These are phyloP conservation scores for Dentipellis fragilis DNA, from an alignment of 768 basidiomycete genomes.

Conservation along the genomic window DNA sequence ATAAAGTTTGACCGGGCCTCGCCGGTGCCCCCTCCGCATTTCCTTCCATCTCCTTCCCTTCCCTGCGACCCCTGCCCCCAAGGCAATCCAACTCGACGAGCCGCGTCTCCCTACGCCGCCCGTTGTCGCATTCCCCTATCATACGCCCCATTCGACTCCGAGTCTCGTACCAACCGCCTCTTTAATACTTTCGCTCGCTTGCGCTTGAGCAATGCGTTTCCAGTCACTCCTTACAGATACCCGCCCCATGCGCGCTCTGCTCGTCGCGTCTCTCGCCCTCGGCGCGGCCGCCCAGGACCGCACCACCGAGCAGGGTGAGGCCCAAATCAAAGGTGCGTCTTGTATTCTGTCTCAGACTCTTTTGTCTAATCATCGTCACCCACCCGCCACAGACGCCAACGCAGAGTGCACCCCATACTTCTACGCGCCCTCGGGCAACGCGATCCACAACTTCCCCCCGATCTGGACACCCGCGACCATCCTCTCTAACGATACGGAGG, in stretches of 20 bases:
- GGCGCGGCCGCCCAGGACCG: conserved; percentile 5
- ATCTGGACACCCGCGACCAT: conserved; percentile 7
- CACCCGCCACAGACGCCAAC: conserved; percentile 5
- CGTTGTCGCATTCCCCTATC: too few relatives aligned
- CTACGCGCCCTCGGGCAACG: conserved; percentile 2
- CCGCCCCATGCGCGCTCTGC: neutral
- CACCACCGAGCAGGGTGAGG: conserved; percentile 9
- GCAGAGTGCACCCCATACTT: conserved; percentile 8
- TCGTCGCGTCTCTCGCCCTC: neutral
- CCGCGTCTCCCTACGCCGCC: too few relatives aligned
- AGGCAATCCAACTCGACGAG: too few relatives aligned
- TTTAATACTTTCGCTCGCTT: too few relatives aligned
- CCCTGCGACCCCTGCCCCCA: too few relatives aligned
- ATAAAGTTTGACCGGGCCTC: too few relatives aligned
- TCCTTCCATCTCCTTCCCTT: too few relatives aligned
- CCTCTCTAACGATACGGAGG: conserved; percentile 5
- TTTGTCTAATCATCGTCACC: neutral
- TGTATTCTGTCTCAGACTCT: neutral
- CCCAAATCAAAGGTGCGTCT: conserved; percentile 5
- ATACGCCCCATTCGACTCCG: too few relatives aligned
- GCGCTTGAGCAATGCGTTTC: too few relatives aligned
- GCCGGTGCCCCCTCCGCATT: too few relatives aligned
- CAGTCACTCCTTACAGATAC: neutral
- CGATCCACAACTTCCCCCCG: conserved; percentile 1
- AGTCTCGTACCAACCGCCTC: too few relatives aligned